Conservation (phyloP, 768 basidiomycete species). For the Mycena filopes region DNA sequence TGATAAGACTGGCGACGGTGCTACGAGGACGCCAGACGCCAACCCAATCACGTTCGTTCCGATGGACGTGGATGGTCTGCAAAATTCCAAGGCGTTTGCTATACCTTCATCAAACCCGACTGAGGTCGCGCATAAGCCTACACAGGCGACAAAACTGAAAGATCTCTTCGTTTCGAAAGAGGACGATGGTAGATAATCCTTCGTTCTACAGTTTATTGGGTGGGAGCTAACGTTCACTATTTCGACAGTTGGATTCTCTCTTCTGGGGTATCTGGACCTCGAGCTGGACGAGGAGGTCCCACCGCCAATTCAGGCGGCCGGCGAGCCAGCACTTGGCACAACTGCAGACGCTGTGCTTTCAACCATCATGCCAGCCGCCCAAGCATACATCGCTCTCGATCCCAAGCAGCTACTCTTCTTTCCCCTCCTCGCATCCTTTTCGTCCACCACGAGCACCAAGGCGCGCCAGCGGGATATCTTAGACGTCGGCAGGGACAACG, state of each 20-base stretch:
- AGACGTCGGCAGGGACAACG: constrained; percentile 59
- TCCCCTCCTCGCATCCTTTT: constrained; percentile 51
- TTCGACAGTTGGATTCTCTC: constrained; percentile 73
- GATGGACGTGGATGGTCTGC: constrained; percentile 30
- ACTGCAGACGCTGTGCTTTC: constrained; percentile 33
- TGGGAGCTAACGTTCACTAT: neutral
- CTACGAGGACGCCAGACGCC: constrained; percentile 40
- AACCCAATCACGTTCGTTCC: constrained; percentile 50
- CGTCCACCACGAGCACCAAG: constrained; percentile 35
- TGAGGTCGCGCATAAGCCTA: constrained; percentile 14
- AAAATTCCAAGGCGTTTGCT: neutral
- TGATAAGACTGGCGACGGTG: constrained; percentile 38
- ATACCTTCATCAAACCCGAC: neutral
- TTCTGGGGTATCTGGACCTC: constrained; percentile 78
- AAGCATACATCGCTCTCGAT: constrained; percentile 53
- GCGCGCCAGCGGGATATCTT: constrained; percentile 57
- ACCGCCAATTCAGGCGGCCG: constrained; percentile 22
- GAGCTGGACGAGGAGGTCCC: constrained; percentile 64
- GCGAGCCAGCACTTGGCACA: constrained; percentile 41
- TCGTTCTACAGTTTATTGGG: too few relatives aligned
- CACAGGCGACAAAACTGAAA: constrained; percentile 57
- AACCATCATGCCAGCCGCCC: constrained; percentile 17
- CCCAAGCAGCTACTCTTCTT: constrained; percentile 72
- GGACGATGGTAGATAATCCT: constrained; percentile 75
- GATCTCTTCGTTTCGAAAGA: constrained; percentile 79